Conservation (phyloP, 1,284 basidiomycete species). For the Trichosporon asahii region DNA sequence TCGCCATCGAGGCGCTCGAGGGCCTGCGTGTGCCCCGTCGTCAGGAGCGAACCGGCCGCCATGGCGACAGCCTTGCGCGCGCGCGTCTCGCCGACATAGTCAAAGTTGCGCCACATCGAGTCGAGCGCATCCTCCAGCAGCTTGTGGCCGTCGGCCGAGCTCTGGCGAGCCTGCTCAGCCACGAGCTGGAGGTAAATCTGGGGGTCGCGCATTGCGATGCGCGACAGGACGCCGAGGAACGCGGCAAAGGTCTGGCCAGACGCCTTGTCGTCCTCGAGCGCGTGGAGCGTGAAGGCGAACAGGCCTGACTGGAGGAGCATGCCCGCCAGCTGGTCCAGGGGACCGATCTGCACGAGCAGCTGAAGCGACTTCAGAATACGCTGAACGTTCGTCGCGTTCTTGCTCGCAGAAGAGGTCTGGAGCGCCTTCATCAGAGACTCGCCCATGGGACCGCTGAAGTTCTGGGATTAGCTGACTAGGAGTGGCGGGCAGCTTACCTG, state of each 20-base stretch:
- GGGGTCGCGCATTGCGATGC: slow-evolving; percentile 46
- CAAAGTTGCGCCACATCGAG: slow-evolving; percentile 52
- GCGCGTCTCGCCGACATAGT: slow-evolving; percentile 49
- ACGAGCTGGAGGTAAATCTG: slow-evolving; percentile 44
- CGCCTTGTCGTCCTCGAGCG: slow-evolving; percentile 51
- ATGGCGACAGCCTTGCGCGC: slow-evolving; percentile 50
- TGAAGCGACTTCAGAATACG: slow-evolving; percentile 38
- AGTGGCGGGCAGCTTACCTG: slow-evolving; percentile 56
- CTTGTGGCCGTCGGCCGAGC: slow-evolving; percentile 31
- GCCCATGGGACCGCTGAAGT: slow-evolving; percentile 35
- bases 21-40: slow-evolving; percentile 74
- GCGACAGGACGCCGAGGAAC: slow-evolving; percentile 42
- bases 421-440: slow-evolving; percentile 38
- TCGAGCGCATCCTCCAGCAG: slow-evolving; percentile 48
- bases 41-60: slow-evolving; percentile 46
- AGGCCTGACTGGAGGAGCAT: slow-evolving; percentile 42
- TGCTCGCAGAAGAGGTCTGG: slow-evolving; percentile 23
- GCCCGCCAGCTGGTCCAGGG: slow-evolving; percentile 36
- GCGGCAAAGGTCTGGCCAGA: slow-evolving; percentile 46
- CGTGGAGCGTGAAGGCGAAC: slow-evolving; percentile 43
- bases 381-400: slow-evolving; percentile 30
- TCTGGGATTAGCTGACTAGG: slow-evolving; percentile 21
- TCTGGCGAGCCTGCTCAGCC: slow-evolving; percentile 35
- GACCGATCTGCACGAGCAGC: slow-evolving; percentile 36
- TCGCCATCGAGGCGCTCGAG: slow-evolving; percentile 54